Evolutionary conservation across 2,329 filamentous ascomycete species (phyloP).

Genomic region (Cercospora citrullina): DNA sequence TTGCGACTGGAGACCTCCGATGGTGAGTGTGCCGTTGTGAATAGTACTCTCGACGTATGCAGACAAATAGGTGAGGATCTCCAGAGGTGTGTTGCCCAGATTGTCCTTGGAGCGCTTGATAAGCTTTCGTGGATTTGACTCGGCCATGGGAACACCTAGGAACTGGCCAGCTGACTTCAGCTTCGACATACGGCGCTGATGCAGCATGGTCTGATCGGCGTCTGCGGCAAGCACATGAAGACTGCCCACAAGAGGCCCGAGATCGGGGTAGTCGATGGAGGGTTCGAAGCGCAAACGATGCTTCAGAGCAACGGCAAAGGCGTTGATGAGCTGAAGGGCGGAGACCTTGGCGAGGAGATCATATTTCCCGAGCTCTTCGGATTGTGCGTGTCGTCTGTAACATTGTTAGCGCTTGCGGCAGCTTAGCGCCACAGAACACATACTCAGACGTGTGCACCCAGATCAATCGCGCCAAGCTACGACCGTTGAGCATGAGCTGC

Average conservation of each 20-base stretch:
- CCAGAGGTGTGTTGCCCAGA: constrained; percentile 78
- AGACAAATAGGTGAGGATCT: constrained; percentile 73
- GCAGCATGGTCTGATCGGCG: constrained; percentile 51
- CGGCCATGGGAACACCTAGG: constrained; percentile 73
- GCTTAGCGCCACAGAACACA: neutral
- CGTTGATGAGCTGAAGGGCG: constrained; percentile 74
- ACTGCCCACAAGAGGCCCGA: constrained; percentile 67
- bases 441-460: constrained; percentile 73
- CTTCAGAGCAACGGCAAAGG: constrained; percentile 75
- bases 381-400: constrained; percentile 50
- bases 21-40: constrained; percentile 55
- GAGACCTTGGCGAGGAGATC: constrained; percentile 71
- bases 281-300: constrained; percentile 83
- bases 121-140: constrained; percentile 74
- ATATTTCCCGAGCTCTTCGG: constrained; percentile 55
- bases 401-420: neutral
- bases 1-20: constrained; percentile 61
- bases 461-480: constrained; percentile 67
- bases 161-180: constrained; percentile 59
- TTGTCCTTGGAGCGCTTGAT: constrained; percentile 72
- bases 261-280: constrained; percentile 72
- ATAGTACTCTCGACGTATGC: constrained; percentile 65
- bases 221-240: constrained; percentile 72
- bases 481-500: constrained; percentile 55
- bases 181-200: constrained; percentile 37